Conservation (phyloP, 257 asterid genomes). For the Pogostemon cablin region DNA sequence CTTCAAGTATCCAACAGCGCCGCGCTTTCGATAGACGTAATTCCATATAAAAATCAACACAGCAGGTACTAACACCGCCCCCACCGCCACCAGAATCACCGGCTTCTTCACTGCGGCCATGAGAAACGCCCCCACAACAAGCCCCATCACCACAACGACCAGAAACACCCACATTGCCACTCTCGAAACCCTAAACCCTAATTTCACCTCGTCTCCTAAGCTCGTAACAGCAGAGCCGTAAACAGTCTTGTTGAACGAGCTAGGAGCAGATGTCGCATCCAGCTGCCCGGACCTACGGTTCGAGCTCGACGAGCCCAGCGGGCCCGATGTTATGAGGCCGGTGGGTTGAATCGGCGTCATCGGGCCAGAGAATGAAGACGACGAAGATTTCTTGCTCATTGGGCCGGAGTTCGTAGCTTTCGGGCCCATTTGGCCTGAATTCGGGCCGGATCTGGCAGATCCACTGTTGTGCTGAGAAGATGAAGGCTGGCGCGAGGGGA, state of each 20-base stretch:
- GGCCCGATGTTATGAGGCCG: conserved; percentile 82
- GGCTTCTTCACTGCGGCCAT: conserved; percentile 79
- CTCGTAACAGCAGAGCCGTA: conserved; percentile 84
- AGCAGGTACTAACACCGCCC: conserved; percentile 48
- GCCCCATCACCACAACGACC: conserved; percentile 76
- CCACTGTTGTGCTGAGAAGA: conserved; percentile 73
- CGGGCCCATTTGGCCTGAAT: conserved; percentile 61
- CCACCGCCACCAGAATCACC: conserved; percentile 64
- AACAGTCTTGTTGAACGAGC: conserved; percentile 50
- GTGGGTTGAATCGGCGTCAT: conserved; percentile 88
- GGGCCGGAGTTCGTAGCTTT: conserved; percentile 67
- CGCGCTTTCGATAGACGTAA: conserved; percentile 50
- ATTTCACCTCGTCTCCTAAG: conserved; percentile 52
- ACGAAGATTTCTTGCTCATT: conserved; percentile 62
- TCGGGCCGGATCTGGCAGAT: conserved; percentile 90
- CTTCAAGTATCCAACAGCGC: conserved; percentile 57
- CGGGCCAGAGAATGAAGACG: conserved; percentile 85
- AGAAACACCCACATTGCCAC: conserved; percentile 84
- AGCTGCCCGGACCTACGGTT: conserved; percentile 72
- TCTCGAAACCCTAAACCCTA: conserved; percentile 81
- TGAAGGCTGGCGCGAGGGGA: conserved; percentile 61
- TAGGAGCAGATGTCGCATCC: conserved; percentile 49
- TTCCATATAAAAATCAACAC: conserved; percentile 64
- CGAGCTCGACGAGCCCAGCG: conserved; percentile 51
- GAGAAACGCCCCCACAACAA: conserved; percentile 81